These are phyloP conservation scores for Trypanosoma theileri DNA, from an alignment of 208 protist species.

Conservation along the genomic window DNA sequence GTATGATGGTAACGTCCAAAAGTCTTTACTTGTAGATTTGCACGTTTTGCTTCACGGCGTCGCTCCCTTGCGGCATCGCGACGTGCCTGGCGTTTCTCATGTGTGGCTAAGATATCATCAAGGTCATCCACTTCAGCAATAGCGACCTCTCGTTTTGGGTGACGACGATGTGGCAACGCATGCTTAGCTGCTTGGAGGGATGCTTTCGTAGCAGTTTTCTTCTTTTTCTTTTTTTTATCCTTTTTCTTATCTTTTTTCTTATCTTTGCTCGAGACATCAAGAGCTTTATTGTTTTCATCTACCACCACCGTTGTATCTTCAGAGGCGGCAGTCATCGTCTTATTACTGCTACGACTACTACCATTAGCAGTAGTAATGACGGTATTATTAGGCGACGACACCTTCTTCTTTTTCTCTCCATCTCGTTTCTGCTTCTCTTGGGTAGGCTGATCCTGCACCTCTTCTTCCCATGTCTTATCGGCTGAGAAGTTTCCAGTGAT, in stretches of 20 bases:
- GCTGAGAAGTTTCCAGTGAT: conserved; percentile 55
- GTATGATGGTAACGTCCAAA: conserved; percentile 87
- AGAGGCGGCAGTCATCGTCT: background rate
- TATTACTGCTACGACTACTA: background rate
- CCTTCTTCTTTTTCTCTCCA: too few species aligned
- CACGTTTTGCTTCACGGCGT: conserved; percentile 64
- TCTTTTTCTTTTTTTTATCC: conserved; percentile 49
- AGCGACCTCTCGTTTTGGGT: conserved; percentile 60
- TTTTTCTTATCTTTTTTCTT: conserved; percentile 38
- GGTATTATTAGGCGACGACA: too few species aligned
- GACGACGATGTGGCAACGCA: conserved; percentile 68
- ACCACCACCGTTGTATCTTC: conserved; percentile 16
- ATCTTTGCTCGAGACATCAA: conserved; percentile 13
- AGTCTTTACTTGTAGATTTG: conserved; percentile 65
- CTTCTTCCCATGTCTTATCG: conserved; percentile 80
- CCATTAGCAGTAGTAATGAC: too few species aligned
- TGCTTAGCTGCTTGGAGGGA: conserved; percentile 37
- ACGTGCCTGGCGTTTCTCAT: conserved; percentile 38
- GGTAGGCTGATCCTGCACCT: conserved; percentile 49
- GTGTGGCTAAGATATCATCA: conserved; percentile 46
- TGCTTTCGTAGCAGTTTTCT: conserved; percentile 47
- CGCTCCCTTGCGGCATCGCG: conserved; percentile 37
- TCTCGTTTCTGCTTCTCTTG: background rate
- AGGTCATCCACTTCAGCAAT: conserved; percentile 56
- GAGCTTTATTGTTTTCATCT: background rate